These are phyloP conservation scores for Asterophora lycoperdoides DNA, from an alignment of 768 basidiomycete genomes.

Conservation along the genomic window DNA sequence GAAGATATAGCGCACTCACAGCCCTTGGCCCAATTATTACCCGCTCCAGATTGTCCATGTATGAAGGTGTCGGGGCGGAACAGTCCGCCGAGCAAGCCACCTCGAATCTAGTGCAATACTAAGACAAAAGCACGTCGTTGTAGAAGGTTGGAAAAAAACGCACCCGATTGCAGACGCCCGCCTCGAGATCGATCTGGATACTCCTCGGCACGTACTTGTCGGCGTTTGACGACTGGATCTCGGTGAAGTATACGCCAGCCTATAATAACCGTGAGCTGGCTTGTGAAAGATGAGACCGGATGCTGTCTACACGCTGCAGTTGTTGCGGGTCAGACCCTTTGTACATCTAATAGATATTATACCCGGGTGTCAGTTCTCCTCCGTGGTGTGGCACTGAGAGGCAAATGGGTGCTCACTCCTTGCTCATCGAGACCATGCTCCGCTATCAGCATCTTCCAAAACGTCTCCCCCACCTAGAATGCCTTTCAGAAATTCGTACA, in stretches of 20 bases:
- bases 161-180: slow-evolving; percentile 78
- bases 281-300: background rate
- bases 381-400: background rate
- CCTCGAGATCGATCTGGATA: slow-evolving; percentile 87
- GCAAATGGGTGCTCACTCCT: slow-evolving; percentile 44
- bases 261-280: slow-evolving; percentile 19
- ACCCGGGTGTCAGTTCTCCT: no score
- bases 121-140: background rate
- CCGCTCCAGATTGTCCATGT: slow-evolving; percentile 58
- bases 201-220: slow-evolving; percentile 87
- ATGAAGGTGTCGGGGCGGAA: slow-evolving; percentile 89
- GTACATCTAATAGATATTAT: slow-evolving; percentile 59
- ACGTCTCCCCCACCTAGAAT: slow-evolving; percentile 69
- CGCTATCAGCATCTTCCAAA: slow-evolving; percentile 84
- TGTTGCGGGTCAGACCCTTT: slow-evolving; percentile 70
- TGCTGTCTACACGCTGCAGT: slow-evolving; percentile 54
- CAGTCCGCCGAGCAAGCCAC: slow-evolving; percentile 65
- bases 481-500: slow-evolving; percentile 32
- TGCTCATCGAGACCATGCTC: slow-evolving; percentile 78
- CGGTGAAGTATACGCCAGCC: slow-evolving; percentile 82
- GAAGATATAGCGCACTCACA: slow-evolving; percentile 44
- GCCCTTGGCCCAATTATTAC: slow-evolving; percentile 97
- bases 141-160: slow-evolving; percentile 21
- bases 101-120: slow-evolving; percentile 48
- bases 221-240: slow-evolving; percentile 47